Base-by-base conservation (phyloP, 768 basidiomycete genomes). In the Mycena indigotica region DNA sequence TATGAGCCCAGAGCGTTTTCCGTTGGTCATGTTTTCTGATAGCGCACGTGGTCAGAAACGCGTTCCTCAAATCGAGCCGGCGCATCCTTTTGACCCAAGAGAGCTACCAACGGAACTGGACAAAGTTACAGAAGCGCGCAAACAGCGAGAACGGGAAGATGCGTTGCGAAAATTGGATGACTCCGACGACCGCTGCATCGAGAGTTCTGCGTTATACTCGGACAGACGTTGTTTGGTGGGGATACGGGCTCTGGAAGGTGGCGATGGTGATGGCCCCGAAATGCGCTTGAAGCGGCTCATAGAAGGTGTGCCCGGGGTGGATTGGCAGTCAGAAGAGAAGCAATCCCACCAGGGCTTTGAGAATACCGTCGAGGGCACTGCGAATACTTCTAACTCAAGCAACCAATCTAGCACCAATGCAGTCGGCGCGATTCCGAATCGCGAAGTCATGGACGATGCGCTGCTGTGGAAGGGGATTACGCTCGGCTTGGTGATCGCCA, bases 1-100 rank as follows among this genome's bases (percentile, higher is more conserved):
- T 19, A 89, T 98, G 84, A 90, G 89, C 61, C 88, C 91, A 0
- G 78, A 82, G 12, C 82, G 81, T 6, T 98, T 84, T 67, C 96
- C 95, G 0, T 78, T 98, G 10, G 88, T 96, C 57, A 85, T 83
- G 4, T 91, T 93, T 64, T 80, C 84, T 2, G 71, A 72, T 3
- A 58, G 12, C 69, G 23, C 74, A 75, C 28, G 69, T 67, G 19
- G 62, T 57, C 25, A 53, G 63, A 16, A 67, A 66, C 40, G 52
- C 30, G 16, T n/a, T 13, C 46, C 24, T 8, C 46, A 26, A 39
- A 58, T 55, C 53, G 55, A 56, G 15, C 28, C 24, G 56, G 56
- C 41, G 40, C n/a, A 4, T 53, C 64, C 10, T 62, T 41, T 30
- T 2, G 50, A n/a, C 29, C 61, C 54, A 29, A 39, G 61, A 15